Evolutionary conservation across 2,329 filamentous ascomycete genomes (phyloP).

Genomic region (Colletotrichum costaricense): DNA sequence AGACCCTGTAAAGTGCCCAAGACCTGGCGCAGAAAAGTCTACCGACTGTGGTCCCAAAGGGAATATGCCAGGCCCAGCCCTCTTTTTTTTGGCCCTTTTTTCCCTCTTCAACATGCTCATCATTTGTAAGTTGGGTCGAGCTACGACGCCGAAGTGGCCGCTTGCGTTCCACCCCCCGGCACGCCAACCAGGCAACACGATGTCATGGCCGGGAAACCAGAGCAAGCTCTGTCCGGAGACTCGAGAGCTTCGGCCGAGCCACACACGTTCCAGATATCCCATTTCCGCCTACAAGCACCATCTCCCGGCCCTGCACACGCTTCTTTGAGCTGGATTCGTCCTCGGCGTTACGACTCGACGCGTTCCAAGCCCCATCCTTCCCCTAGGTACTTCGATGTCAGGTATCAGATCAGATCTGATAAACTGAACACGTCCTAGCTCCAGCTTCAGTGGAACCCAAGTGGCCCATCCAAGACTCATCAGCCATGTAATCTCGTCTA

Average conservation of each 20-base stretch:
- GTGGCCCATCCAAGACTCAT: conserved; percentile 5
- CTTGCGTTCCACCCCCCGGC: conserved; percentile 19
- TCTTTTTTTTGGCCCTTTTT: conserved; percentile 11
- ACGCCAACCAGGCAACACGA: conserved; percentile 26
- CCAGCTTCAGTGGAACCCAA: background rate
- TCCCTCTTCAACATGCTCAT: background rate
- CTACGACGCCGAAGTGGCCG: conserved; percentile 17
- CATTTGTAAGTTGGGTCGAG: conserved; percentile 11
- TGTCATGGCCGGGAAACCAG: conserved; percentile 28
- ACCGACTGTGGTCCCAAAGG: background rate
- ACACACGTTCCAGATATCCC: background rate
- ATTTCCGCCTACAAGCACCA: background rate
- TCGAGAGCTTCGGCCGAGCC: conserved; percentile 29
- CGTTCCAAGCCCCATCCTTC: background rate
- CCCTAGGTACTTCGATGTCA: background rate
- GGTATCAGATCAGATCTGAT: conserved; percentile 34
- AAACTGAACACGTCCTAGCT: conserved; percentile 20
- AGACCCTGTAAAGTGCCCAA: conserved; percentile 12
- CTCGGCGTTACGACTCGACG: conserved; percentile 31
- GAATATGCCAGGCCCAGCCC: conserved; percentile 27
- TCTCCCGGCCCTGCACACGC: background rate
- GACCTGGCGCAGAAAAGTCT: background rate
- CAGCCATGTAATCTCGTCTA: conserved; percentile 7
- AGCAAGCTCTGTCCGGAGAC: conserved; percentile 9
- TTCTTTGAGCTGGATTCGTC: background rate